phyloP scores from a whole-genome alignment of 192 early-diverging fungal species.

The Pilobolus umbonatus region DNA sequence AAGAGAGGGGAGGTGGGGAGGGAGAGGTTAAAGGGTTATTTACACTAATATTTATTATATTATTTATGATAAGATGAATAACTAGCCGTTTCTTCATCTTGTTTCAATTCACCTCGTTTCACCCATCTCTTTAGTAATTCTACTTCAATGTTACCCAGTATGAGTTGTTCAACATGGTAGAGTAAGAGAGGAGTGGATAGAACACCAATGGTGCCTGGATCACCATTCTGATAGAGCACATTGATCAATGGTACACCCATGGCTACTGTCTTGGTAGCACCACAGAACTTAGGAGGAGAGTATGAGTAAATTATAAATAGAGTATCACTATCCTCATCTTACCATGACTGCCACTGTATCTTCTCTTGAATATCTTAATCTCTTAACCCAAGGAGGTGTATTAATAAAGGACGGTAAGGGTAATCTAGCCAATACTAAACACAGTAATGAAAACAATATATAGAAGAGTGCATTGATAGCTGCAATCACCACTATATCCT shows the following conservation, averaged over 20 bases:
- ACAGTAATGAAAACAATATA: conserved; percentile 44
- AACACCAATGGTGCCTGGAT: conserved; percentile 48
- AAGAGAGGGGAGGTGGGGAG: not conserved
- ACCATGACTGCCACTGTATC: conserved; percentile 61
- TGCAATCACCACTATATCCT: conserved; percentile 49
- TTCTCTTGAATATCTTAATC: conserved; percentile 32
- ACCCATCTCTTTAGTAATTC: conserved; percentile 54
- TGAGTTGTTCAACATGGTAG: conserved; percentile 69
- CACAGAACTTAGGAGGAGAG: conserved; percentile 46
- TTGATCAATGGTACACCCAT: conserved; percentile 74
- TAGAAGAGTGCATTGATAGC: conserved; percentile 49
- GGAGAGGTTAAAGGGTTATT: not conserved
- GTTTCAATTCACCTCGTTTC: conserved; percentile 15
- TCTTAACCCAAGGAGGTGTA: conserved; percentile 25
- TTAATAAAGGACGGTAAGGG: conserved; percentile 24
- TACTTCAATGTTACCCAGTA: conserved; percentile 59
- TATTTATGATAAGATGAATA: conserved; percentile 5
- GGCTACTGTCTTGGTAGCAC: conserved; percentile 70
- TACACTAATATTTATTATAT: conserved; percentile 1
- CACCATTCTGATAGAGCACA: conserved; percentile 50
- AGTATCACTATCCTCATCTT: not conserved
- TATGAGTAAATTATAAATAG: not conserved
- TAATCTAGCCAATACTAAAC: conserved; percentile 40
- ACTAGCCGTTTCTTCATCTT: not conserved
- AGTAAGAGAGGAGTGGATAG: conserved; percentile 61